Percentiles rank a stretch among this genome's conserved stretches.
phyloP scores from a whole-genome alignment of 495 filamentous ascomycete genomes.

The Aspergillus diversus region DNA sequence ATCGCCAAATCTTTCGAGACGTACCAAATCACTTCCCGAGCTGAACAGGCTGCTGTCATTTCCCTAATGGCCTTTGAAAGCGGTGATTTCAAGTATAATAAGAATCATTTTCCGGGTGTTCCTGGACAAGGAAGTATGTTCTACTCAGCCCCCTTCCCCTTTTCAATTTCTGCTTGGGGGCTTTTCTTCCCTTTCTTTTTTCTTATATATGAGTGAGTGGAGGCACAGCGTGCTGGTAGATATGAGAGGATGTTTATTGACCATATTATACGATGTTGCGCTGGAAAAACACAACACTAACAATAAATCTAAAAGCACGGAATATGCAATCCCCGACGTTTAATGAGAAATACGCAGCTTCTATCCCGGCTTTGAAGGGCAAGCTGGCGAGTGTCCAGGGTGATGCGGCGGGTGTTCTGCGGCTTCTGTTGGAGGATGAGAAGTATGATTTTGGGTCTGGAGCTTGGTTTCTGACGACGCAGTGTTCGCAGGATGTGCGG shows the following conservation, averaged over 20 bases:
- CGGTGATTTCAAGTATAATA: conserved; percentile 67
- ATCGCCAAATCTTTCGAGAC: conserved; percentile 57
- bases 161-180: no score
- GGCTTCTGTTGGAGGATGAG: conserved; percentile 59
- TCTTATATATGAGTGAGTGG: neutral
- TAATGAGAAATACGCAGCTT: conserved; percentile 66
- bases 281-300: no score
- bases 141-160: neutral
- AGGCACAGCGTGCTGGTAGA: neutral
- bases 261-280: no score
- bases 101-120: conserved; percentile 62
- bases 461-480: conserved; percentile 72
- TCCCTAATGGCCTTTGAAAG: conserved; percentile 70
- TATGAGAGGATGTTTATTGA: no score
- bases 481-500: conserved; percentile 58
- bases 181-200: conserved; percentile 9
- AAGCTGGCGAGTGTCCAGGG: conserved; percentile 39
- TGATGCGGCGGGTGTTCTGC: conserved; percentile 54
- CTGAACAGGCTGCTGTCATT: conserved; percentile 66
- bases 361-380: conserved; percentile 51
- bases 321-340: conserved; percentile 72
- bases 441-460: conserved; percentile 71
- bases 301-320: conserved; percentile 41
- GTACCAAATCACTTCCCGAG: conserved; percentile 56
- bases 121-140: conserved; percentile 71